Percentiles rank a stretch among this genome's conserved stretches.
Conservation (phyloP, 805 yeast species). For the Starmera quercuum region DNA sequence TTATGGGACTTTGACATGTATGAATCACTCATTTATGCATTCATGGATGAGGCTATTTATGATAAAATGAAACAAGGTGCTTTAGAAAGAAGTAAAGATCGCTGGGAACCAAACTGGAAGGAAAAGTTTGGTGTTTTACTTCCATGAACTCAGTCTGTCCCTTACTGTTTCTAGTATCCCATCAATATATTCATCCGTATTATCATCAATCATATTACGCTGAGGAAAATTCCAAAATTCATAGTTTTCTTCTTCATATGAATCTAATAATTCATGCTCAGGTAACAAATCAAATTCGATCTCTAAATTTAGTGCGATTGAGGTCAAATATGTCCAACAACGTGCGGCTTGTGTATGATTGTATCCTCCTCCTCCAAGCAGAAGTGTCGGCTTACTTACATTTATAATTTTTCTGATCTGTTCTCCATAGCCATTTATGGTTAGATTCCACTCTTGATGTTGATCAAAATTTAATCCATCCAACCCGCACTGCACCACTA, state of each 20-base stretch:
- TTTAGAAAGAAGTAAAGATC: constrained; percentile 48
- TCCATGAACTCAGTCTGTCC: constrained; percentile 8
- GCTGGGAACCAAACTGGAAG: constrained; percentile 81
- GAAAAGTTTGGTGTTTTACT: constrained; percentile 13
- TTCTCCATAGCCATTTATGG: constrained; percentile 39
- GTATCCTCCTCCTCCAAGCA: constrained; percentile 79
- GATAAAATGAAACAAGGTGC: constrained; percentile 59
- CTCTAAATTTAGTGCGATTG: constrained; percentile 10
- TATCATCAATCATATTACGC: constrained; percentile 24
- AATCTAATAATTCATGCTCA: constrained; percentile 38
- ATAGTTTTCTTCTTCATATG: constrained; percentile 35
- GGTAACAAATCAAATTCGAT: constrained; percentile 41
- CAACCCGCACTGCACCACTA: constrained; percentile 65
- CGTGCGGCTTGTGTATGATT: constrained; percentile 54
- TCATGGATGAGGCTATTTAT: constrained; percentile 26
- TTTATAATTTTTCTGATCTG: constrained; percentile 24
- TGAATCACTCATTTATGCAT: constrained; percentile 28
- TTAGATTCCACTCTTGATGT: constrained; percentile 62
- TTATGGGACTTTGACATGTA: constrained; percentile 33
- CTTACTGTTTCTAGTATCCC: constrained; percentile 2
- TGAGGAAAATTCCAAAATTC: constrained; percentile 40
- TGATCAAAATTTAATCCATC: constrained; percentile 68
- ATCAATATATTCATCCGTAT: constrained; percentile 24
- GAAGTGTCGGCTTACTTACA: constrained; percentile 28
- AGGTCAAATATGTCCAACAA: constrained; percentile 39